A percentile compares a stretch with the other conserved stretches of the same genome.
Evolutionary conservation across 345 rosid genomes (phyloP).

Genomic region (Mangifera indica): DNA sequence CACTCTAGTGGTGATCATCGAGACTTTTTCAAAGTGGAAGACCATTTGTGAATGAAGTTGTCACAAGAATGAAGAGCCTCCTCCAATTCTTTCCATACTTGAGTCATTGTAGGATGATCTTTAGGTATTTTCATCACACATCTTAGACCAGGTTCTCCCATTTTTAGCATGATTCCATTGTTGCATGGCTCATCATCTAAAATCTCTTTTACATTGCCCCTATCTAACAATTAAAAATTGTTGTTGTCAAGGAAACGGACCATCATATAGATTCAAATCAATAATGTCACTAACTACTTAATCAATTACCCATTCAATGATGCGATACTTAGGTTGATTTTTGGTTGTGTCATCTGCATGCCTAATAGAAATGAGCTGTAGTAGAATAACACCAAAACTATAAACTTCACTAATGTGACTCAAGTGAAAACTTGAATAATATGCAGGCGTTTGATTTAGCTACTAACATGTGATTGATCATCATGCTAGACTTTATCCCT

Average conservation of each 20-base stretch:
- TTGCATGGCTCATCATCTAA: constrained; percentile 40
- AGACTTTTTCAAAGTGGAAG: constrained; percentile 12
- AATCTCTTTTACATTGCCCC: constrained; percentile 46
- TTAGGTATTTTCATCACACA: constrained; percentile 45
- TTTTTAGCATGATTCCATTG: constrained; percentile 52
- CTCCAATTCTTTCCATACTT: constrained; percentile 54
- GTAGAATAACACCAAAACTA: constrained; percentile 64
- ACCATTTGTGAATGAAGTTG: constrained; percentile 12
- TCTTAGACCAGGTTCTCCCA: constrained; percentile 54
- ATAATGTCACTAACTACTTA: background rate
- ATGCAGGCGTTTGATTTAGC: constrained; percentile 67
- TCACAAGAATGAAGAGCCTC: constrained; percentile 31
- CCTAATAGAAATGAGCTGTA: constrained; percentile 55
- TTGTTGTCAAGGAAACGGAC: too few relatives aligned
- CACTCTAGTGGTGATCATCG: background rate
- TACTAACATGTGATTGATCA: constrained; percentile 56
- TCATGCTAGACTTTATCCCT: constrained; percentile 50
- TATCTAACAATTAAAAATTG: background rate
- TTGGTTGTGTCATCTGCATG: constrained; percentile 39
- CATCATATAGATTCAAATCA: background rate
- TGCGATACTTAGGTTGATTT: constrained; percentile 36
- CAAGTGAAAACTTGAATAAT: constrained; percentile 51
- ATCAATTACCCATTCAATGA: constrained; percentile 57
- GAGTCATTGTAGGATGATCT: constrained; percentile 53
- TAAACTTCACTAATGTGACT: constrained; percentile 56